phyloP scores from a whole-genome alignment of 2,329 filamentous ascomycete species.

The Metarhizium guizhouense region DNA sequence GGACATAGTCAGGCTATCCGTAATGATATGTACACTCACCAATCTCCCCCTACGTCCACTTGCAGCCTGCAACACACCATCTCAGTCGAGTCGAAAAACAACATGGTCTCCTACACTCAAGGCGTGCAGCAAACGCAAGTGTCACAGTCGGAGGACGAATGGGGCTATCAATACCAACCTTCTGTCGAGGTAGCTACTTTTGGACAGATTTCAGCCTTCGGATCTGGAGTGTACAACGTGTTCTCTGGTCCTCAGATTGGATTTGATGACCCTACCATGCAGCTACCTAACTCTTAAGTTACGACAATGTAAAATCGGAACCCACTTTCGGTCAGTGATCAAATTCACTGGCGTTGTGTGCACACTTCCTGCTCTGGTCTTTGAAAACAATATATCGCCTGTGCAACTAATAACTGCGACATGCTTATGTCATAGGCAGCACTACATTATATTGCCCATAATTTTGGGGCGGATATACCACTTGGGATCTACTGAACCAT shows the following conservation, averaged over 20 bases:
- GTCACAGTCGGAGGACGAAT: constrained; percentile 35
- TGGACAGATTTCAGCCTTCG: constrained; percentile 40
- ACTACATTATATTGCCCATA: constrained; percentile 4
- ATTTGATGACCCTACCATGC: constrained; percentile 47
- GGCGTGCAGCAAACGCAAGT: constrained; percentile 31
- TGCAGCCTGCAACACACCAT: constrained; percentile 40
- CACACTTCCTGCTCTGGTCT: background rate
- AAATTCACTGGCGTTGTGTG: background rate
- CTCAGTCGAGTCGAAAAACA: constrained; percentile 34
- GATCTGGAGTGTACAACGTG: constrained; percentile 40
- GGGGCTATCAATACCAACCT: constrained; percentile 50
- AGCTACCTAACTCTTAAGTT: constrained; percentile 50
- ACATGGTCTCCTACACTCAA: constrained; percentile 34
- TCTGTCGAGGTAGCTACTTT: constrained; percentile 49
- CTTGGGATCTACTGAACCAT: constrained; percentile 19
- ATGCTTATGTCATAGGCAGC: background rate
- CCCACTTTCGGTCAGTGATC: background rate
- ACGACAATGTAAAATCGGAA: constrained; percentile 32
- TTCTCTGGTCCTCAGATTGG: constrained; percentile 46
- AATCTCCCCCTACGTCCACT: constrained; percentile 35
- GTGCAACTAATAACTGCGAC: background rate
- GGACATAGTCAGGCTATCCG: constrained; percentile 44
- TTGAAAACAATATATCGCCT: background rate
- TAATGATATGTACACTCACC: constrained; percentile 49
- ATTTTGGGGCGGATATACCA: constrained; percentile 19